Base-by-base conservation (phyloP, 495 filamentous ascomycete genomes). In the Emericellopsis terricola region DNA sequence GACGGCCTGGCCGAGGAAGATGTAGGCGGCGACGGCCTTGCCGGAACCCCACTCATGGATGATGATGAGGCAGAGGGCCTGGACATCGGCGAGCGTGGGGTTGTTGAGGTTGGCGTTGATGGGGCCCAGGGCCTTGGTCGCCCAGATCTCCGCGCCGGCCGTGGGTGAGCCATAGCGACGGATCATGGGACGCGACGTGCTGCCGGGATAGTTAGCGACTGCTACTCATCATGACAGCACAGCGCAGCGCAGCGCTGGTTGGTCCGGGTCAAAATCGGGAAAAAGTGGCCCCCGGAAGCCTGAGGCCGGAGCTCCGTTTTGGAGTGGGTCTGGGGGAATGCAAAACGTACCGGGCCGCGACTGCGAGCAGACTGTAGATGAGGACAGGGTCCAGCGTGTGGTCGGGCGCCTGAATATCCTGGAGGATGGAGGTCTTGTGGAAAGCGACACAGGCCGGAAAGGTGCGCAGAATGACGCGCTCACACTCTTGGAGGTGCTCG, bases 31-130 rank as follows among this genome's bases (percentile, higher is more conserved):
- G 38, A 65, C 59, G 32, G 62, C 62, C 41, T 64, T 63, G 13
- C 62, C 45, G 39, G 53, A 60, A 31, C 62, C 62, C 62, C 62
- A 65, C 45, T 65, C 62, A 42, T 65, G 62, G 34, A 65, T 54
- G 39, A 61, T 57, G 26, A 65, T 38, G 19, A 65, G 53, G 47
- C 62, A 65, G 31, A 65, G 47, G 38, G 59, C 53, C 50, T 65
- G 62, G 42, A 65, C 60, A 37, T 65, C 62, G 35, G 62, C 59
- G 36, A 65, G 55, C 42, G 46, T 57, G 35, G 60, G 60, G 28
- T 59, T 55, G 37, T 64, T 60, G 34, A 65, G 41, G 5, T 53
- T 50, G 32, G 55, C 46, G 53, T 57, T 63, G 30, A 65, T 52
- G 31, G 58, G 42, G 42, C 48, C 46, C 47, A 56, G 58, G 19